These are phyloP conservation scores for Erucastrum elatum DNA, from an alignment of 345 rosid genomes.

Conservation along the genomic window DNA sequence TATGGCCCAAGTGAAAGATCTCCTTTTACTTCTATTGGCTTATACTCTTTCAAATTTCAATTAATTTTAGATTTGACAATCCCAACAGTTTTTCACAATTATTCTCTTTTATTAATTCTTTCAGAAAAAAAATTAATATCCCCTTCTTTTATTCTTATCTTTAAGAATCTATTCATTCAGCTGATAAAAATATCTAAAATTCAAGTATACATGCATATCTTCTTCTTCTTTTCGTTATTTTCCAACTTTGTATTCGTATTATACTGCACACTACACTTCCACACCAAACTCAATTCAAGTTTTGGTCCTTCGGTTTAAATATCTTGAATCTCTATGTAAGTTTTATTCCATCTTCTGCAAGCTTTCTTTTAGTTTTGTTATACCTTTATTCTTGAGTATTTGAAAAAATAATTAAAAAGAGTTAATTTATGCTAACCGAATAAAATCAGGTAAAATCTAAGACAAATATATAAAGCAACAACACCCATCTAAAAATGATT, in stretches of 20 bases:
- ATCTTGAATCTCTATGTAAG: background rate
- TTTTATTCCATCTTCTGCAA: background rate
- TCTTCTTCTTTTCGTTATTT: conserved; percentile 22
- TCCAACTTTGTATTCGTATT: conserved; percentile 8
- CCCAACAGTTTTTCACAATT: conserved; percentile 18
- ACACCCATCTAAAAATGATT: conserved; percentile 11
- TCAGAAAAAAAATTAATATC: background rate
- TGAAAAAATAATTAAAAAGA: background rate
- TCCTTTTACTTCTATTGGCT: conserved; percentile 31
- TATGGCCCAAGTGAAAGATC: conserved; percentile 35
- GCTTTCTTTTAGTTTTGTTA: background rate
- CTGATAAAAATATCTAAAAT: conserved; percentile 3
- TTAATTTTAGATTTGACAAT: conserved; percentile 33
- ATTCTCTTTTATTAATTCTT: background rate
- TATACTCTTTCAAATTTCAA: conserved; percentile 3
- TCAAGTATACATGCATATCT: conserved; percentile 28
- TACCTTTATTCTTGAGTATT: background rate
- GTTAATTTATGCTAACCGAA: background rate
- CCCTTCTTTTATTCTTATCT: conserved; percentile 33
- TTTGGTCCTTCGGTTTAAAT: background rate
- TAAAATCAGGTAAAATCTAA: background rate
- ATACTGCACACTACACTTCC: background rate
- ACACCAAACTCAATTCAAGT: background rate
- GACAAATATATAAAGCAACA: background rate
- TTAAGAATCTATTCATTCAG: conserved; percentile 13